Base-by-base conservation (phyloP, 2,329 filamentous ascomycete genomes). In the Botrytis squamosa region DNA sequence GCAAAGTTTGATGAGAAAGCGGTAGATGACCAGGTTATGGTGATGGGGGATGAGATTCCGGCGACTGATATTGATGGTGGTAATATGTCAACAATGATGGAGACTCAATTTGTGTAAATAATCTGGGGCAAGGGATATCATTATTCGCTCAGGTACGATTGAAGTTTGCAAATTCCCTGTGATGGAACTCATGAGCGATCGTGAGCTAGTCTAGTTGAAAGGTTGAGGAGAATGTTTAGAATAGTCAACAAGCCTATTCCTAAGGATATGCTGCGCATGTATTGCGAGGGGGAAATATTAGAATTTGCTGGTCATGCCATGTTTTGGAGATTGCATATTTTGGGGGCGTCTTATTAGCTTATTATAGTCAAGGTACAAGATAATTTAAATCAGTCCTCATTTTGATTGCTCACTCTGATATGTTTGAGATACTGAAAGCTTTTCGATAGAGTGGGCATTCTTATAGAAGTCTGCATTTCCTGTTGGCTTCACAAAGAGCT, bases 1-100 rank as follows among this genome's bases (percentile, higher is more conserved):
- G 70, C 55, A 22, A 72, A 74, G 46, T 74, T 76, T 68, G 76
- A 78, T 8, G 72, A 74, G 64, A 63, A 69, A 59, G 49, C 66
- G 42, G 46, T 33, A 63, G 8, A 38, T 49, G 64, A 75, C 42
- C 63, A 74, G 46, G 76, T 73, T 60, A 74, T 76, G 65, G 76
- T 73, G 33, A 75, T 76, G 49, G 64, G 52, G 20, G 66, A 65
- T 42, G 66, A 68, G 16, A 16, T 29, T 42, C 29, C 66, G 8
- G 36, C 18, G 18, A 29, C 49, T 42, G 49, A 12, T 25, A 36
- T 66, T 14, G 42, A 66, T 38, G 42, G 29, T 42, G 66, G 25
- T 44, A 52, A 44, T n/a, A 57, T 20, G 38, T 57, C 25, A 22
- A 33, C 25, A 29, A 69, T 57, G 49, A 57, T 57, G 66, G 66